Conservation (phyloP, 2,329 filamentous ascomycete species). For the Ceratocystis ficicola region DNA sequence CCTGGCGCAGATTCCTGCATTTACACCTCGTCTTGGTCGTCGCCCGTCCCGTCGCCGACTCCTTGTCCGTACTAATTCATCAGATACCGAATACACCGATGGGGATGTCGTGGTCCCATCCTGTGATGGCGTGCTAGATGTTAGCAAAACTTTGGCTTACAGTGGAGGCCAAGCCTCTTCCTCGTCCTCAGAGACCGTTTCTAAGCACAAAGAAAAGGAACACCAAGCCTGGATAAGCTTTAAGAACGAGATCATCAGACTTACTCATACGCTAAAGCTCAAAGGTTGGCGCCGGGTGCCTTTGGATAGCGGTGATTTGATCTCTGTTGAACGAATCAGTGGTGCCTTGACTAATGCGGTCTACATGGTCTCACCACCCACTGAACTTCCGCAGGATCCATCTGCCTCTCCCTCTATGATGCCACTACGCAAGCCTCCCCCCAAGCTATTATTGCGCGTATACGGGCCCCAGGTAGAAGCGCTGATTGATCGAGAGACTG, state of each 20-base stretch:
- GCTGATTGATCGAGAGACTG: slow-evolving; percentile 84
- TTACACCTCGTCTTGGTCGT: slow-evolving; percentile 34
- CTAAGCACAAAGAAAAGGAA: slow-evolving; percentile 47
- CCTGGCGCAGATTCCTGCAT: slow-evolving; percentile 35
- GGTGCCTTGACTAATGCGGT: slow-evolving; percentile 93
- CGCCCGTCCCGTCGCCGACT: slow-evolving; percentile 33
- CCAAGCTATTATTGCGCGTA: slow-evolving; percentile 74
- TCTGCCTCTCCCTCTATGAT: slow-evolving; percentile 32
- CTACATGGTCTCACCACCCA: slow-evolving; percentile 79
- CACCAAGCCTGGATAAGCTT: slow-evolving; percentile 70
- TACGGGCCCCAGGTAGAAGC: slow-evolving; percentile 94
- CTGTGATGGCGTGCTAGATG: slow-evolving; percentile 77
- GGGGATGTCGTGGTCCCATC: slow-evolving; percentile 71
- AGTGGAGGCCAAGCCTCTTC: slow-evolving; percentile 39
- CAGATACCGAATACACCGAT: slow-evolving; percentile 76
- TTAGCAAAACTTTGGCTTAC: slow-evolving; percentile 77
- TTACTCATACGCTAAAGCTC: slow-evolving; percentile 76
- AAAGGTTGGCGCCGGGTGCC: slow-evolving; percentile 85
- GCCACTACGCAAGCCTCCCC: slow-evolving; percentile 32
- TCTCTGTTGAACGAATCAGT: slow-evolving; percentile 65
- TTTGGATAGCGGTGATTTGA: slow-evolving; percentile 53
- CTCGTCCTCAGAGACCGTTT: slow-evolving; percentile 26
- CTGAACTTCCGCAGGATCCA: slow-evolving; percentile 26
- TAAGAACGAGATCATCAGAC: slow-evolving; percentile 81
- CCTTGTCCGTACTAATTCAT: slow-evolving; percentile 43